Evolutionary conservation across 257 asterid genomes (phyloP).

Genomic region (Pogostemon cablin): DNA sequence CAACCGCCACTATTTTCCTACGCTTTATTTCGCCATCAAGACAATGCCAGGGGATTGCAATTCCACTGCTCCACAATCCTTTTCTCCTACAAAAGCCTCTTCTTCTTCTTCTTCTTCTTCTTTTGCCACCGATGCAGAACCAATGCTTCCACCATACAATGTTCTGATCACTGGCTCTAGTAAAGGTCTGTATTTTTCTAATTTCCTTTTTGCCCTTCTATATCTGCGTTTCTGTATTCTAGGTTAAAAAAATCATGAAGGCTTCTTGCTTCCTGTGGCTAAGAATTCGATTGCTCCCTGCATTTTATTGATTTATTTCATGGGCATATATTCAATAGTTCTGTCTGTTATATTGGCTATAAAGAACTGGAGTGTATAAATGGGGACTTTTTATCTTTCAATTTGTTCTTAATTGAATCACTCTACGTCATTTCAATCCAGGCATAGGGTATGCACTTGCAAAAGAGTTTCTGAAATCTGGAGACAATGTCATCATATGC

Average conservation of each 20-base stretch:
- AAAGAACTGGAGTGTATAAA: neutral
- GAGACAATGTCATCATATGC: slow-evolving; percentile 88
- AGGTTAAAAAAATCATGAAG: neutral
- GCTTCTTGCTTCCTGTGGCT: neutral
- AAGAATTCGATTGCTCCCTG: no score
- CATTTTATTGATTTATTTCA: neutral
- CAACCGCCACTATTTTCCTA: slow-evolving; percentile 12
- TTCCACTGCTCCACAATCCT: slow-evolving; percentile 27
- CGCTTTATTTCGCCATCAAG: slow-evolving; percentile 29
- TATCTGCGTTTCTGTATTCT: neutral
- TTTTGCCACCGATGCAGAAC: slow-evolving; percentile 42
- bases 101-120: slow-evolving; percentile 38
- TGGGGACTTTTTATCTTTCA: neutral
- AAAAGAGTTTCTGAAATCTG: slow-evolving; percentile 81
- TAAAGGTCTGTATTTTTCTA: slow-evolving; percentile 52
- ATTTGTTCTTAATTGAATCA: no score
- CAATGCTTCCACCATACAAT: slow-evolving; percentile 80
- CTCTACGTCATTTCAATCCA: slow-evolving; percentile 37
- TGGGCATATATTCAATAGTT: neutral
- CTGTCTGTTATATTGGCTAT: neutral
- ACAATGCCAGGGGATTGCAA: slow-evolving; percentile 16
- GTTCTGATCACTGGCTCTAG: slow-evolving; percentile 87
- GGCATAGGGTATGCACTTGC: slow-evolving; percentile 98
- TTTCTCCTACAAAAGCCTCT: slow-evolving; percentile 27
- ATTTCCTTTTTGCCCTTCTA: neutral